phyloP scores from a whole-genome alignment of 1,284 basidiomycete genomes.

The Puccinia hordei region DNA sequence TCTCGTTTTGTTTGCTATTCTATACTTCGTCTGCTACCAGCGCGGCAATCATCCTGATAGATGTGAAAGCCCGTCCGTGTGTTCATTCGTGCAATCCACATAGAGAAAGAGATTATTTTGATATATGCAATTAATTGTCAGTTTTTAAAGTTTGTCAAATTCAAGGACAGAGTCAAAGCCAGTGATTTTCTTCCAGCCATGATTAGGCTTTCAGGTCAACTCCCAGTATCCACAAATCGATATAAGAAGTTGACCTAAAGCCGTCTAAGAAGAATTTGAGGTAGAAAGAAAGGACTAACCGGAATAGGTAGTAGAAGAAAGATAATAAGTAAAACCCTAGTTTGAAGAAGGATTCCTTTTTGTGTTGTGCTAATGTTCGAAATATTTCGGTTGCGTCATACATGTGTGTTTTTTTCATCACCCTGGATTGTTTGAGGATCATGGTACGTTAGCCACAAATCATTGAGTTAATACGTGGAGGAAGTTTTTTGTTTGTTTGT shows the following conservation, averaged over 20 bases:
- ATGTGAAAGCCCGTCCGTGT: not conserved
- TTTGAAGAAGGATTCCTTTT: slow-evolving; percentile 96
- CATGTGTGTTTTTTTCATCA: slow-evolving; percentile 92
- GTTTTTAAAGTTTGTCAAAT: not conserved
- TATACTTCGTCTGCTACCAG: slow-evolving; percentile 38
- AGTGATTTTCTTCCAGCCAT: not conserved
- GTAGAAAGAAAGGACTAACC: slow-evolving; percentile 7
- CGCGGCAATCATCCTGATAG: slow-evolving; percentile 36
- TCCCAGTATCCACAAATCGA: not conserved
- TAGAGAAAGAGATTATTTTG: not conserved
- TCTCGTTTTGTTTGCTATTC: not conserved
- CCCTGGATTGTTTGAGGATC: slow-evolving; percentile 65
- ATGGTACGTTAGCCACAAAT: not conserved
- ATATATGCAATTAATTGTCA: too few species aligned
- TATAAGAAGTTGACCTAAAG: not conserved
- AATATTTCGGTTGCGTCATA: slow-evolving; percentile 99
- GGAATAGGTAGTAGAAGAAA: slow-evolving; percentile 62
- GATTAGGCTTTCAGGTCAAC: too few species aligned
- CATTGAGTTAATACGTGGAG: not conserved
- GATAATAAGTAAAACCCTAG: slow-evolving; percentile 90
- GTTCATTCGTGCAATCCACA: not conserved
- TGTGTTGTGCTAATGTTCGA: slow-evolving; percentile 87
- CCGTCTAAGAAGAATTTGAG: not conserved
- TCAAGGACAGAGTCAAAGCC: not conserved
- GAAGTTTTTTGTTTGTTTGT: not conserved